Percentiles rank a stretch among this genome's conserved stretches.
phyloP scores from a whole-genome alignment of 2,329 filamentous ascomycete genomes.

The Rosellinia necatrix region DNA sequence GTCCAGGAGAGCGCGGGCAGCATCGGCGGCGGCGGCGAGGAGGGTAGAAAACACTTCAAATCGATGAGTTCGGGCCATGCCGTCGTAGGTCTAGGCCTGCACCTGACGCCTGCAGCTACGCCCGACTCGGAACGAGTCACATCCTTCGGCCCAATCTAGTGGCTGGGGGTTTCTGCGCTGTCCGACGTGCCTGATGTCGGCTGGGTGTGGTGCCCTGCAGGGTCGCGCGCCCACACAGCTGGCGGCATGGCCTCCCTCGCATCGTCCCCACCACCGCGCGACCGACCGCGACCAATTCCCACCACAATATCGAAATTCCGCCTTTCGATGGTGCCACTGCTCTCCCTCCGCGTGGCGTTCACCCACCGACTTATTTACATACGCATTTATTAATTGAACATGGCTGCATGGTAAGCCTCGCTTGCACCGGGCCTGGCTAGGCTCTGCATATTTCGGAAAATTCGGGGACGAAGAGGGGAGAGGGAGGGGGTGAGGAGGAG shows the following conservation, averaged over 20 bases:
- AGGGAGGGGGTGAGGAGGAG: neutral
- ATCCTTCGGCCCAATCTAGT: slow-evolving; percentile 29
- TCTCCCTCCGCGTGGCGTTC: slow-evolving; percentile 9
- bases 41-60: slow-evolving; percentile 41
- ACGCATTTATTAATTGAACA: slow-evolving; percentile 32
- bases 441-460: slow-evolving; percentile 21
- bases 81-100: slow-evolving; percentile 46
- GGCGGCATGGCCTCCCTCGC: too few species aligned
- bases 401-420: slow-evolving; percentile 25
- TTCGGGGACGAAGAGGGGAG: neutral
- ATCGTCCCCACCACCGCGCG: slow-evolving; percentile 1
- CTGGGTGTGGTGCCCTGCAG: slow-evolving; percentile 4
- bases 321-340: slow-evolving; percentile 14
- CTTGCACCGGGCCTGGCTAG: slow-evolving; percentile 22
- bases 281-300: too few species aligned
- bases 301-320: too few species aligned
- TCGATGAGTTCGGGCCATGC: slow-evolving; percentile 48
- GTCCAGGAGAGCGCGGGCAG: slow-evolving; percentile 32
- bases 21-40: slow-evolving; percentile 8
- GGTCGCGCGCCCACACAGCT: too few species aligned
- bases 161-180: neutral
- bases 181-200: neutral
- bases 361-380: slow-evolving; percentile 20
- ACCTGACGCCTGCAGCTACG: slow-evolving; percentile 49
- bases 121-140: slow-evolving; percentile 34